These are phyloP conservation scores for Leccinum sublutescens DNA, from an alignment of 768 basidiomycete genomes.

Conservation along the genomic window DNA sequence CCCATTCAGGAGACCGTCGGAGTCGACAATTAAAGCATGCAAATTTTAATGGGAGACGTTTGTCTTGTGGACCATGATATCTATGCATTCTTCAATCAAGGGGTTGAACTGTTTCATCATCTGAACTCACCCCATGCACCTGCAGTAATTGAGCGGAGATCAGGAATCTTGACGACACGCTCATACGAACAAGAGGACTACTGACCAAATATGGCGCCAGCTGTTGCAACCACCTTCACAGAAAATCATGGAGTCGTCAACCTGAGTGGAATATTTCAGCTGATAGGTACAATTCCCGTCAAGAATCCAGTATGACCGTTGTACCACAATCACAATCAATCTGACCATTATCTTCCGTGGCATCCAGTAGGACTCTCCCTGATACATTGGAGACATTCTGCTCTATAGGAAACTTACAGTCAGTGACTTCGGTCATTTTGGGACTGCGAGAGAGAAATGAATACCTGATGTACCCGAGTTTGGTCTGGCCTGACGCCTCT, in stretches of 20 bases:
- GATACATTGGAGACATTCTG: background rate
- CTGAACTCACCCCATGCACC: constrained; percentile 40
- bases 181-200: background rate
- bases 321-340: constrained; percentile 73
- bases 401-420: constrained; percentile 29
- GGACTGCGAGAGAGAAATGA: constrained; percentile 16
- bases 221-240: constrained; percentile 73
- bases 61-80: constrained; percentile 60
- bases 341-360: constrained; percentile 35
- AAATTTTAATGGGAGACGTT: constrained; percentile 58
- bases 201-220: constrained; percentile 79
- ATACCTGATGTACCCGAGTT: constrained; percentile 51
- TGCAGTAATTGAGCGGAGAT: constrained; percentile 4
- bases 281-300: background rate
- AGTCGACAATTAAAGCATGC: constrained; percentile 78
- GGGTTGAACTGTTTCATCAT: background rate
- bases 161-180: background rate
- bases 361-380: constrained; percentile 1
- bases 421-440: constrained; percentile 26
- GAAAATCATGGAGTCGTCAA: constrained; percentile 53
- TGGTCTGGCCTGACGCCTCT: constrained; percentile 10
- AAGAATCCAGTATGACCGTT: constrained; percentile 34
- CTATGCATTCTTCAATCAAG: constrained; percentile 32
- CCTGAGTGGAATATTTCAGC: constrained; percentile 33
- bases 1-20: constrained; percentile 64